Percentiles rank a stretch among this genome's conserved stretches.
phyloP scores from a whole-genome alignment of 768 basidiomycete genomes.

The Thelephora aurantiotincta region DNA sequence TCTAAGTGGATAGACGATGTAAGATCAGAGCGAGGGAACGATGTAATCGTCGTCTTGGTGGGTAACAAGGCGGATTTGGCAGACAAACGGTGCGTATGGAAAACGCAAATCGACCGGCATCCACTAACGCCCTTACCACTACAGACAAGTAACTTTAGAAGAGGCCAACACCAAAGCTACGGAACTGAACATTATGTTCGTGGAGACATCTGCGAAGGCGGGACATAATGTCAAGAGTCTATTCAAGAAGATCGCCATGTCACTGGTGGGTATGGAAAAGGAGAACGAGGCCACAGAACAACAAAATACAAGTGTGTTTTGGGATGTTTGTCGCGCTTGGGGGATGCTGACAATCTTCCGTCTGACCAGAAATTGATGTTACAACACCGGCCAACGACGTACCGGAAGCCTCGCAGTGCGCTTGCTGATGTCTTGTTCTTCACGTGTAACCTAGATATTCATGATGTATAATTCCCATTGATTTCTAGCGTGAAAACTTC shows the following conservation, averaged over 20 bases:
- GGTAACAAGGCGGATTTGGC: constrained; percentile 99
- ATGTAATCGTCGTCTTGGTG: constrained; percentile 92
- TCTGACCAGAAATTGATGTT: constrained; percentile 73
- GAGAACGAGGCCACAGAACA: constrained; percentile 37
- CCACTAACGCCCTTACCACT: neutral
- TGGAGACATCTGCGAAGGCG: constrained; percentile 98
- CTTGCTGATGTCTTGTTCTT: constrained; percentile 40
- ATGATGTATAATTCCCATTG: constrained; percentile 7
- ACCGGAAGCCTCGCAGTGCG: constrained; percentile 80
- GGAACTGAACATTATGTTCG: constrained; percentile 91
- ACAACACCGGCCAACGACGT: constrained; percentile 57
- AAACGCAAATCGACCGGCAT: neutral
- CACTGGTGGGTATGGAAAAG: constrained; percentile 91
- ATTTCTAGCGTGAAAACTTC: constrained; percentile 7
- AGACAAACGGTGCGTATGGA: constrained; percentile 73
- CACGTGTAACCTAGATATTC: neutral
- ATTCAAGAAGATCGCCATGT: constrained; percentile 99
- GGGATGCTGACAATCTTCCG: neutral
- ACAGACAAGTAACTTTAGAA: constrained; percentile 95
- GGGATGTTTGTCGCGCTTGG: neutral
- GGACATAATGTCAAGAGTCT: constrained; percentile 98
- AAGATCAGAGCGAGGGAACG: constrained; percentile 89
- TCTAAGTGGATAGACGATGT: constrained; percentile 99
- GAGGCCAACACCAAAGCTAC: constrained; percentile 88
- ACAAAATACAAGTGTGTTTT: constrained; percentile 30